Base-by-base conservation (phyloP, 345 rosid genomes). In the Carallia pectinifolia region DNA sequence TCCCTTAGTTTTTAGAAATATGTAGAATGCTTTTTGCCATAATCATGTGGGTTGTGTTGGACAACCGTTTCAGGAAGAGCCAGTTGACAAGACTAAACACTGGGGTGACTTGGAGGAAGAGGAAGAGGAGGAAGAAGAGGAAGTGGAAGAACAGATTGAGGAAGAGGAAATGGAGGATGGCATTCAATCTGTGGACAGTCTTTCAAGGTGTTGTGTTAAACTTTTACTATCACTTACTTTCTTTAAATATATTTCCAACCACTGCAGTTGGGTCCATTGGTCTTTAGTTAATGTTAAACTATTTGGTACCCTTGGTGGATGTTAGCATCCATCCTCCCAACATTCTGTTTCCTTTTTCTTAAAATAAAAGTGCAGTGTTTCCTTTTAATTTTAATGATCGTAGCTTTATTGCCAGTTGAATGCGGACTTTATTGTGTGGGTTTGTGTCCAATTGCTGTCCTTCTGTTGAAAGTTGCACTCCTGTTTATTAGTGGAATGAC, bases 41-140 rank as follows among this genome's bases (percentile, higher is more conserved):
- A 44, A 44, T 44, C 50, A 3, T 12, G 16, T 56, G 40, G 62
- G 4, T 34, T n/a, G 18, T 61, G 1, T 69, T 66, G 53, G 39
- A 54, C 52, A 53, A 71, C n/a, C 63, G 52, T 56, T 80, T 70
- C 81, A 96, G 99, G 98, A 90, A 72, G 99, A 96, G 84, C 99
- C 99, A 53, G 86, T 96, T 70, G 99, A 96, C 74, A 96, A 96
- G 82, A 86, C 87, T 16, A 96, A 89, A 82, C 99, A 96, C 75
- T 96, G 99, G 99, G 99, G 98, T 84, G 99, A 96, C 82, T 82
- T 96, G 84, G 99, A 96, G 85, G 99, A 96, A 76, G 97, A 90
- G 71, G 96, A 88, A 18, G 76, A 86, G 29, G 96, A 95, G 60
- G 99, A 88, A 9, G 94, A 86, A 36, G 94, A 91, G 66, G 89